Evolutionary conservation across 1,284 basidiomycete genomes (phyloP), one percentile per base, ranked within the genome.

Genomic region (Bjerkandera adusta): DNA sequence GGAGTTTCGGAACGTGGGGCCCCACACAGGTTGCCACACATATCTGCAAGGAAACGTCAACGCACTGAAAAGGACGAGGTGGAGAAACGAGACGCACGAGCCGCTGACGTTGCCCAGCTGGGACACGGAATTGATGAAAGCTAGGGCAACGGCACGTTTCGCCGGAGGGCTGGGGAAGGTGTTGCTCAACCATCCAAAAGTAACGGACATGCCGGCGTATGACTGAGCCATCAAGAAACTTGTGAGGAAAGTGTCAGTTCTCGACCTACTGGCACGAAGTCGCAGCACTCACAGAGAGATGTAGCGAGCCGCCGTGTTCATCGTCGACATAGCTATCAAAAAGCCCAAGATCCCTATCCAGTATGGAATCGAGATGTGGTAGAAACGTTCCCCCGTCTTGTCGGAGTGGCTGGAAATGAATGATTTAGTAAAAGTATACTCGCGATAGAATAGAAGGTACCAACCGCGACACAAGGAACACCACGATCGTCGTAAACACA

Each of bases 91-190:
- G 5, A 39, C 43, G n/a, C 40, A 41, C 48, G 89, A 86, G 56
- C 89, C 86, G 37, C 75, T 67, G 22, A 89, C 72, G 60, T 89
- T 89, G 0, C 87, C 87, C 1, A 85, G 66, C 51, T 85, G 79
- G 18, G 81, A 80, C 53, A 85, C 75, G 13, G 81, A 75, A 59
- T 89, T 89, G 47, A 87, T 79, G 46, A 87, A 66, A 0, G 86
- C 89, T 29, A 91, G 71, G 1, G 81, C 83, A 1, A 88, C 84
- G 3, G 86, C 85, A 16, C 86, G 79, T 64, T 88, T 90, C 11
- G 79, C 77, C 3, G 85, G 75, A 27, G 85, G 79, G 18, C 76
- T 72, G 13, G 84, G 72, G 50, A 91, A 75, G 5, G 81, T 78
- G 53, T 82, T 83, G 56, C 79, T 83, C 30, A 81, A 72, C 89